Evolutionary conservation across 2,329 filamentous ascomycete species (phyloP), one percentile per base, ranked within the genome.

Genomic region (Trichoderma harzianum): DNA sequence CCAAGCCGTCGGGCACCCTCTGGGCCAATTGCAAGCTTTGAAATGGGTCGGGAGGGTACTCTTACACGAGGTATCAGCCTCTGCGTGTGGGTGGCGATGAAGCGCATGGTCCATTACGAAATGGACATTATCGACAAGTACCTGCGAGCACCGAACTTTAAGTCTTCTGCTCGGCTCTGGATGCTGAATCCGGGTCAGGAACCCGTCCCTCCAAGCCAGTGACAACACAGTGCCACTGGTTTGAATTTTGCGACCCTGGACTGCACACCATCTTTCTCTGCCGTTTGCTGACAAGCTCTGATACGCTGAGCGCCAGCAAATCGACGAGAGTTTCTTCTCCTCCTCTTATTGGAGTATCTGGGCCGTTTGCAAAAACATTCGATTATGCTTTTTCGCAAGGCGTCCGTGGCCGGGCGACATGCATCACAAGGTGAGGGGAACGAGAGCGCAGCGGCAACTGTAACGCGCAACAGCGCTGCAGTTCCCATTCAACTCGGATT

Each of bases 131-230:
- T 18, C 12, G 12, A 18, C 24, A 39, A 16, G 57, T 53, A 51
- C n/a, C 28, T 62, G 24, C 34, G 34, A 58, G 53, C 32, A 3
- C 66, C 26, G 34, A 69, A 69, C 34, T 32, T 16, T 51, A 30
- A 47, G 34, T 26, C 32, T 34, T 18, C 18, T 60, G 21, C 32
- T 58, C 53, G 68, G 43, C 43, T 28, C 21, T 70, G 43, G 39
- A 21, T 43, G 28, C 57, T 70, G 43, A 30, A 39, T 62, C 68
- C 68, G 58, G 58, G 21, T 24, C 68, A 70, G 68, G 68, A 70
- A 72, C 70, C 69, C 69, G 69, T 60, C 57, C 57, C 28, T 60
- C 32, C 69, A 61, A 24, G 43, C 39, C 51, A 43, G 53, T 32
- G 36, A 30, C 57, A 30, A 36, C 64, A 72, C 64, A 72, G 70